Evolutionary conservation across 768 basidiomycete species (phyloP).

Genomic region (Termitomyces sp.): DNA sequence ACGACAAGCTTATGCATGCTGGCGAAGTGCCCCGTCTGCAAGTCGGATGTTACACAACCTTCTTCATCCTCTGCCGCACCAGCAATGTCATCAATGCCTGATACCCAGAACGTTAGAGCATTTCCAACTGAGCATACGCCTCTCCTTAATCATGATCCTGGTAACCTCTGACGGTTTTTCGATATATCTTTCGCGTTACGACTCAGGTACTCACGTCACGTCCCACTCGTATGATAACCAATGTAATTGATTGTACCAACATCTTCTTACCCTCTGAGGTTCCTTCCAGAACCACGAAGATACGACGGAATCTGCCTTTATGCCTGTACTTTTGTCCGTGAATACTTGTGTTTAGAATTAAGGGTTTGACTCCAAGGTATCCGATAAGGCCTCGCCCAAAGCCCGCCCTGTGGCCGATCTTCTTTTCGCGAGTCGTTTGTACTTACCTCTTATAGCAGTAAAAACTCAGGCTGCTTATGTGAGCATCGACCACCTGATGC

Average conservation of each 20-base stretch:
- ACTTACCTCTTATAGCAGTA: background rate
- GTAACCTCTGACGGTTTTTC: background rate
- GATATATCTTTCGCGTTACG: constrained; percentile 5
- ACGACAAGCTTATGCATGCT: background rate
- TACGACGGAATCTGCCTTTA: background rate
- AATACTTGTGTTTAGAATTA: background rate
- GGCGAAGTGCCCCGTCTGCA: constrained; percentile 82
- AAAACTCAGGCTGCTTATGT: background rate
- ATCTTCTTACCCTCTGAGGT: background rate
- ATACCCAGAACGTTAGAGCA: constrained; percentile 10
- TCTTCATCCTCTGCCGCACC: constrained; percentile 5
- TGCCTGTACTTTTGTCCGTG: background rate
- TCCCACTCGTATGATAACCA: constrained; percentile 13
- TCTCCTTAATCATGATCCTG: constrained; percentile 22
- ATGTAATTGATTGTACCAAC: constrained; percentile 10
- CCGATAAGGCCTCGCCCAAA: no score
- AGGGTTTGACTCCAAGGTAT: background rate
- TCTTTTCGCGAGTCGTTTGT: background rate
- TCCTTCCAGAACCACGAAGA: background rate
- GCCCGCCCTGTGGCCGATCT: background rate
- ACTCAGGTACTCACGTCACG: constrained; percentile 1
- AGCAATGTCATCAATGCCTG: background rate
- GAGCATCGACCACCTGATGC: background rate
- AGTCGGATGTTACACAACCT: constrained; percentile 83
- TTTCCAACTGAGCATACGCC: constrained; percentile 34